These are phyloP conservation scores for Hypoxylon lenormandii DNA, from an alignment of 495 filamentous ascomycete genomes.

Conservation along the genomic window DNA sequence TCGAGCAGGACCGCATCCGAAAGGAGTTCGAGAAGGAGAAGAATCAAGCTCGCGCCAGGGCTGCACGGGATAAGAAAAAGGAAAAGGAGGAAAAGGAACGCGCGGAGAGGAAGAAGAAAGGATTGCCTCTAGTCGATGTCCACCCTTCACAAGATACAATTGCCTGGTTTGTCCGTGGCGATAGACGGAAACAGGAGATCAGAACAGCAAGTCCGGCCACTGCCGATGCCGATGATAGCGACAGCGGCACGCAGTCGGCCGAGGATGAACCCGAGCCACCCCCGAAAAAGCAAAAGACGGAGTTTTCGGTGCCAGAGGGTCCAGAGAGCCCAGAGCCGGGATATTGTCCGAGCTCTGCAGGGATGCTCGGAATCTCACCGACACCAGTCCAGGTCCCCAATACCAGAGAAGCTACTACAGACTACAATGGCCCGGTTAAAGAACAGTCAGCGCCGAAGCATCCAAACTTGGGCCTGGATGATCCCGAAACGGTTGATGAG, in stretches of 20 bases:
- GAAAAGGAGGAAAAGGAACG: conserved; percentile 54
- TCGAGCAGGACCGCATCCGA: conserved; percentile 60
- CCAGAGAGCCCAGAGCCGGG: conserved; percentile 10
- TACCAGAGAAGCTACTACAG: conserved; percentile 9
- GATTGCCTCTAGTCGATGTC: conserved; percentile 56
- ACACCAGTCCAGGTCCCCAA: conserved; percentile 2
- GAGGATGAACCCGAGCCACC: conserved; percentile 30
- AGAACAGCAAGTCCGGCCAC: conserved; percentile 22
- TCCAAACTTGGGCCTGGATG: conserved; percentile 4
- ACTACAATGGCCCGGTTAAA: background rate
- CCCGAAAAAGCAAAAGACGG: conserved; percentile 41
- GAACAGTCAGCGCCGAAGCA: background rate
- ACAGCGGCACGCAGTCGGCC: conserved; percentile 17
- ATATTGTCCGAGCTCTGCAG: conserved; percentile 25
- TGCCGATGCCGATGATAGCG: conserved; percentile 6
- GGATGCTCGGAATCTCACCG: conserved; percentile 10
- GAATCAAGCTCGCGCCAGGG: conserved; percentile 50
- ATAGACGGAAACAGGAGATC: conserved; percentile 43
- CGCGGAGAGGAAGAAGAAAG: conserved; percentile 56
- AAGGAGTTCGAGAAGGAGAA: conserved; percentile 61
- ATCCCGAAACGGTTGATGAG: conserved; percentile 18
- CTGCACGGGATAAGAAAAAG: conserved; percentile 58
- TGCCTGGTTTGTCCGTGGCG: conserved; percentile 55
- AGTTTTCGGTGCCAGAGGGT: conserved; percentile 1
- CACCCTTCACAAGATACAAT: conserved; percentile 61